Base-by-base conservation (phyloP, 1,139 yeast genomes). In the Candida sanyaensis region DNA sequence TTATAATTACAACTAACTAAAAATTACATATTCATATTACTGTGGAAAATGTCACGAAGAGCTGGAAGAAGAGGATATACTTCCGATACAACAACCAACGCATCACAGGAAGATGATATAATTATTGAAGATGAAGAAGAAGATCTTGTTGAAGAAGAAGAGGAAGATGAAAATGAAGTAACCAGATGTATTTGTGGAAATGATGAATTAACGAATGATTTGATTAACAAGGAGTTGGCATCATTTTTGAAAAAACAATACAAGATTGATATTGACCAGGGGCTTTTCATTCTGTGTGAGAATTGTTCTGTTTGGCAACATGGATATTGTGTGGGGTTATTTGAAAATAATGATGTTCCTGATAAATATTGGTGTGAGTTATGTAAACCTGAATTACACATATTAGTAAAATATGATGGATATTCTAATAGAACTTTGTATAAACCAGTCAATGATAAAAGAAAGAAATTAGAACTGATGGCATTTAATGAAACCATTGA, bases 271-370 rank as follows among this genome's bases (percentile, higher is more conserved):
- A 88, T 86, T 49, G 86, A 86, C 53, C 84, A 84, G 50, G 95
- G 95, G 3, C 77, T 88, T 45, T 88, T 86, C 66, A 87, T 88
- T 57, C 95, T 87, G 67, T 93, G 99, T 75, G 98, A 93, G 58
- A 77, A 80, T 53, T 93, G 99, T 69, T 84, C 90, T 26, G 96
- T 86, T 9, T 93, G 98, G 99, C 98, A 93, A 67, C 99, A 93
- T 64, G 98, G 97, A 3, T 91, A 77, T 67, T 93, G 99, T 71
- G 97, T 93, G 37, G 96, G 97, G 1, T 78, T 89, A 50, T 76
- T 74, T 52, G 80, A 80, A 44, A 88, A 84, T 55, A 85, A 82
- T 31, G 86, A 81, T 50, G 90, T 90, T 0, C 97, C 97, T 1
- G 97, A 91, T 50, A 88, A 88, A 64, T 92, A 92, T 66, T 89